A percentile compares a stretch with the other conserved stretches of the same genome.
Conservation (phyloP, 2,329 filamentous ascomycete genomes). For the Exserohilum rostratum region DNA sequence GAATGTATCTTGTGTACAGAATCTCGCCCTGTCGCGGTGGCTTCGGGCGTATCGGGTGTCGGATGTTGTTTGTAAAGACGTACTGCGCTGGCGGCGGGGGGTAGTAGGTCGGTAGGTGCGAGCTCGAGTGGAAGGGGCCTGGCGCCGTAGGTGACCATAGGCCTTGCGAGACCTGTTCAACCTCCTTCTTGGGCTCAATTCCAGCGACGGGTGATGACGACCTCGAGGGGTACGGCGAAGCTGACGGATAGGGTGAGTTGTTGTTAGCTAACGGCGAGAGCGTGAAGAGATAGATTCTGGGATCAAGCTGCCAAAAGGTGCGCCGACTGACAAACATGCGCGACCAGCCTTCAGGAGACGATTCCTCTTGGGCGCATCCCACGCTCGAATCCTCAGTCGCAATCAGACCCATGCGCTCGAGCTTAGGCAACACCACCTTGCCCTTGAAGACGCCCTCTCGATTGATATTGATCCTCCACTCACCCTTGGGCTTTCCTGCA, state of each 20-base stretch:
- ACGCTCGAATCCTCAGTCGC: slow-evolving; percentile 76
- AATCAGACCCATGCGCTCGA: slow-evolving; percentile 91
- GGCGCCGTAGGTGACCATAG: slow-evolving; percentile 51
- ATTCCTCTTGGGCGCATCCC: slow-evolving; percentile 67
- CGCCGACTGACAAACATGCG: slow-evolving; percentile 81
- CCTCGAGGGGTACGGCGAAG: slow-evolving; percentile 59
- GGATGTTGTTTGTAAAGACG: slow-evolving; percentile 74
- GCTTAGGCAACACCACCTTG: slow-evolving; percentile 81
- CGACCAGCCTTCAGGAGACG: slow-evolving; percentile 70
- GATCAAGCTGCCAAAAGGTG: slow-evolving; percentile 91
- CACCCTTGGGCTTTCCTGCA: slow-evolving; percentile 75
- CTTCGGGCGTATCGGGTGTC: slow-evolving; percentile 86
- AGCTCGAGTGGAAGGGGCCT: slow-evolving; percentile 80
- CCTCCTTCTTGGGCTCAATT: slow-evolving; percentile 31
- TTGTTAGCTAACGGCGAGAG: slow-evolving; percentile 65
- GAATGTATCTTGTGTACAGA: slow-evolving; percentile 88
- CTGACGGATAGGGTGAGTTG: slow-evolving; percentile 55
- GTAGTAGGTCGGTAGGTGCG: slow-evolving; percentile 88
- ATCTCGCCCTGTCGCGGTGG: slow-evolving; percentile 88
- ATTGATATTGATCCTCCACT: slow-evolving; percentile 86
- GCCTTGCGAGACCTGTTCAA: slow-evolving; percentile 41
- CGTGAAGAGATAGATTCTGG: slow-evolving; percentile 86
- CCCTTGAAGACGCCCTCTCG: slow-evolving; percentile 87
- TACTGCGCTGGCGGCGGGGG: slow-evolving; percentile 84
- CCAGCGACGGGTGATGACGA: slow-evolving; percentile 56